Evolutionary conservation across 2,329 filamentous ascomycete genomes (phyloP).

Genomic region (Conoideocrella luteorostrata): DNA sequence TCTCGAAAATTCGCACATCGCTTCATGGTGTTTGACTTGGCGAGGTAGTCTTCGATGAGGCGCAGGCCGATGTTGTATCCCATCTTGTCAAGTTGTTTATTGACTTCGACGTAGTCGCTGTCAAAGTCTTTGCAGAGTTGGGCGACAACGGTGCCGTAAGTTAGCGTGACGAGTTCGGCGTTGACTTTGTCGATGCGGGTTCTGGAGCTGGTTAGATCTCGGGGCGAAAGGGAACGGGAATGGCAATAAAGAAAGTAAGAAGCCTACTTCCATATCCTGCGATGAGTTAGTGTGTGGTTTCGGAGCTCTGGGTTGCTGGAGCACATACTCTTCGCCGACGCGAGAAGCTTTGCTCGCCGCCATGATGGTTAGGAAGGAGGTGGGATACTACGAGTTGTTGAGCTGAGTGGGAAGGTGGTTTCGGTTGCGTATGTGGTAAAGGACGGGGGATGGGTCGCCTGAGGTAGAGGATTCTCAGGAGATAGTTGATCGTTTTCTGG

Average conservation of each 20-base stretch:
- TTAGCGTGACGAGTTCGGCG: constrained; percentile 92
- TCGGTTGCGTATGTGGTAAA: neutral
- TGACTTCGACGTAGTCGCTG: constrained; percentile 88
- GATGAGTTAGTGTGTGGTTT: constrained; percentile 22
- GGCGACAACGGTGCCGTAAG: constrained; percentile 94
- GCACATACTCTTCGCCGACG: constrained; percentile 54
- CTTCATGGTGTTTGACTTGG: constrained; percentile 85
- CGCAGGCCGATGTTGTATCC: constrained; percentile 97
- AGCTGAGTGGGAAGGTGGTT: neutral
- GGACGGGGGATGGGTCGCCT: too few species aligned
- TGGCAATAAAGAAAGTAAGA: too few species aligned
- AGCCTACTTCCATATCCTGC: constrained; percentile 87
- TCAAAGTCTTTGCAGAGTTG: constrained; percentile 97
- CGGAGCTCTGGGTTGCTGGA: neutral
- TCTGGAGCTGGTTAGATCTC: constrained; percentile 43
- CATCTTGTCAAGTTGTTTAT: constrained; percentile 98
- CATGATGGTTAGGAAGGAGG: constrained; percentile 30
- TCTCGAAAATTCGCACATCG: constrained; percentile 90
- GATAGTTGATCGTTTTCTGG: neutral
- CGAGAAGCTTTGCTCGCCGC: constrained; percentile 55
- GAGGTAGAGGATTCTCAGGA: too few species aligned
- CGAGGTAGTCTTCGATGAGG: constrained; percentile 94
- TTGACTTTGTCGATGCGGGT: constrained; percentile 97
- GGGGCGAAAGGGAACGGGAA: neutral
- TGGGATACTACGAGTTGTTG: too few species aligned